Evolutionary conservation across 2,329 filamentous ascomycete genomes (phyloP), one percentile per base, ranked within the genome.

Genomic region (Exophiala lecanii-corni): DNA sequence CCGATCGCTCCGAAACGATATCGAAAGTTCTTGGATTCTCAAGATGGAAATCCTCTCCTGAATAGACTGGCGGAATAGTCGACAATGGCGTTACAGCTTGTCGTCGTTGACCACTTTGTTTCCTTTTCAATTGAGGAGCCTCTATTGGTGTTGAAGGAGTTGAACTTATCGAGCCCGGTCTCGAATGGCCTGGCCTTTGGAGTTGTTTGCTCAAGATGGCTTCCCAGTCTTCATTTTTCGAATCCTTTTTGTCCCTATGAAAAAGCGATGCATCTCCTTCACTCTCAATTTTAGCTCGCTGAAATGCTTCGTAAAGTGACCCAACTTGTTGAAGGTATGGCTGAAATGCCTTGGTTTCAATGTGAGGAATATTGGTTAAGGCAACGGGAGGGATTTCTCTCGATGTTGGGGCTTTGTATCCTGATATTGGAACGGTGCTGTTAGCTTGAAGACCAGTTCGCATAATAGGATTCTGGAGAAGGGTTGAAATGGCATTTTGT

Each of bases 1-100:
- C 91, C 9, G 92, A 95, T 47, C 89, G 79, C 64, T 98, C 92
- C 59, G 89, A 97, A 10, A 98, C 89, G 18, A 97, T 81, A 61
- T 98, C 92, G 61, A 98, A 98, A 0, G 86, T 97, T 38, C 92
- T 80, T 0, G 92, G 92, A 51, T 98, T 97, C 60, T 98, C 92
- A 5, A 98, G 76, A 57, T 88, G 91, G 55, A 98, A 98, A 56
- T 89, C 82, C 23, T 94, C 86, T 41, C 97, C 92, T 56, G 96
- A 96, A 61, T 97, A 98, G 9, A 98, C 86, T 36, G 72, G 78
- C 0, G 92, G 92, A 32, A 98, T 95, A 0, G 89, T 97, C 3
- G 89, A 92, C 19, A 98, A 63, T 0, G 89, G 92, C 1, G 92
- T 88, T 1, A 86, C 81, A 0, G 84, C 84, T 47, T 89, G 84